Conservation (phyloP, 306 rosid species). For the Quercus wislizeni region DNA sequence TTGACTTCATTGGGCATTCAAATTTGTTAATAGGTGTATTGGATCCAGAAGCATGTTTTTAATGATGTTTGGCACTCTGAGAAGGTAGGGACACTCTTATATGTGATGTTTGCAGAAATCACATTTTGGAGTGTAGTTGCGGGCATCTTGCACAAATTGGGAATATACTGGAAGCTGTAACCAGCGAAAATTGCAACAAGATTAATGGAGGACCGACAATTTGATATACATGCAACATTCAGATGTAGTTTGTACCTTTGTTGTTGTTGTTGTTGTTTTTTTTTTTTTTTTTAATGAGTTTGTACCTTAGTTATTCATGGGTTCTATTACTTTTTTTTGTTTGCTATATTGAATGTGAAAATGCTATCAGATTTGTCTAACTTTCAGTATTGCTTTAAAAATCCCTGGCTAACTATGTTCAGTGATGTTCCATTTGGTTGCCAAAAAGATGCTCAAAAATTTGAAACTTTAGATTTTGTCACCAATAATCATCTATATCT, state of each 20-base stretch:
- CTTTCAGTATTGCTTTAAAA: not conserved
- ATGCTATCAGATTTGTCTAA: not conserved
- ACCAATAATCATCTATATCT: too few species aligned
- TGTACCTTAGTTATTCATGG: not conserved
- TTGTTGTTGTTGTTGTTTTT: not conserved
- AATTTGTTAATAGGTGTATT: slow-evolving; percentile 46
- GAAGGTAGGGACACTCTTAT: slow-evolving; percentile 68
- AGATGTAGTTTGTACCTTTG: not conserved
- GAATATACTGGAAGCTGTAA: slow-evolving; percentile 73
- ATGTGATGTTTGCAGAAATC: slow-evolving; percentile 84
- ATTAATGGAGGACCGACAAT: not conserved
- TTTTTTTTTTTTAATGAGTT: too few species aligned
- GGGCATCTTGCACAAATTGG: slow-evolving; percentile 73
- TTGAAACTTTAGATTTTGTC: too few species aligned
- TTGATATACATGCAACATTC: not conserved
- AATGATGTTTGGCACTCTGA: slow-evolving; percentile 67
- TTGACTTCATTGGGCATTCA: not conserved
- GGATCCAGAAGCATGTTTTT: slow-evolving; percentile 66
- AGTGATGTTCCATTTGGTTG: too few species aligned
- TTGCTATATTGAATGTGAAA: not conserved
- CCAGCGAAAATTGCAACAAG: slow-evolving; percentile 1
- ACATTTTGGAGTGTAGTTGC: slow-evolving; percentile 75
- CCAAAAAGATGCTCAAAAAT: too few species aligned
- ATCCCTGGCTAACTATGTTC: too few species aligned
- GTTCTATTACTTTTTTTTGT: not conserved